A percentile compares a stretch with the other conserved stretches of the same genome.
Conservation (phyloP, 2,329 filamentous ascomycete genomes). For the Aspergillus tanneri region DNA sequence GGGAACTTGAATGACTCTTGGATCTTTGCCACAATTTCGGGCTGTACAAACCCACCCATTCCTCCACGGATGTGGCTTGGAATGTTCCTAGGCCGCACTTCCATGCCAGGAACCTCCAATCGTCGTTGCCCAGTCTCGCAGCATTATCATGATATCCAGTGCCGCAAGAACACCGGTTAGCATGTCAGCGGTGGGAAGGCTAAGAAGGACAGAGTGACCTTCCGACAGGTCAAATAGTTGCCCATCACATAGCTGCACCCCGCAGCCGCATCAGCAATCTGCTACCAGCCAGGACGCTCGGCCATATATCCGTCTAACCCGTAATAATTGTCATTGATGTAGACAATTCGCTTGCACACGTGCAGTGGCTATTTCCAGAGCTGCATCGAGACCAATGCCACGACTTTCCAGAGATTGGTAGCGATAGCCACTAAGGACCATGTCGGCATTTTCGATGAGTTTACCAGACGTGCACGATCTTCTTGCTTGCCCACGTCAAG, state of each 20-base stretch:
- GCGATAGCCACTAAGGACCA: background rate
- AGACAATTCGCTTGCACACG: background rate
- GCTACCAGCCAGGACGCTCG: background rate
- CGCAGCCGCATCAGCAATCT: background rate
- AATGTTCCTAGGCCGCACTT: too few species aligned
- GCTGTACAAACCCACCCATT: too few species aligned
- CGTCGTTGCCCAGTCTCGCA: slow-evolving; percentile 5
- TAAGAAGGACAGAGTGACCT: too few species aligned
- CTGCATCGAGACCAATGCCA: background rate
- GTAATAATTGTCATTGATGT: background rate
- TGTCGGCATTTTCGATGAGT: background rate
- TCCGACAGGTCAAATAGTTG: too few species aligned
- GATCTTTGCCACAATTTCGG: slow-evolving; percentile 8
- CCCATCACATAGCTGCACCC: background rate
- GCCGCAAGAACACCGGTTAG: background rate
- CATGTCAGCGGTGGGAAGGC: too few species aligned
- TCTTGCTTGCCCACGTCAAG: background rate
- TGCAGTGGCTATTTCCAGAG: background rate
- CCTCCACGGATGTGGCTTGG: too few species aligned
- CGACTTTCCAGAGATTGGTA: background rate
- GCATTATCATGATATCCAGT: slow-evolving; percentile 3
- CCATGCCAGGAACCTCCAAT: slow-evolving; percentile 10
- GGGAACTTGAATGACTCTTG: slow-evolving; percentile 6
- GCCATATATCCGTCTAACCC: background rate
- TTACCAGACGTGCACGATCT: too few species aligned